phyloP scores from a whole-genome alignment of 306 rosid species.

The Adenanthera pavonina region DNA sequence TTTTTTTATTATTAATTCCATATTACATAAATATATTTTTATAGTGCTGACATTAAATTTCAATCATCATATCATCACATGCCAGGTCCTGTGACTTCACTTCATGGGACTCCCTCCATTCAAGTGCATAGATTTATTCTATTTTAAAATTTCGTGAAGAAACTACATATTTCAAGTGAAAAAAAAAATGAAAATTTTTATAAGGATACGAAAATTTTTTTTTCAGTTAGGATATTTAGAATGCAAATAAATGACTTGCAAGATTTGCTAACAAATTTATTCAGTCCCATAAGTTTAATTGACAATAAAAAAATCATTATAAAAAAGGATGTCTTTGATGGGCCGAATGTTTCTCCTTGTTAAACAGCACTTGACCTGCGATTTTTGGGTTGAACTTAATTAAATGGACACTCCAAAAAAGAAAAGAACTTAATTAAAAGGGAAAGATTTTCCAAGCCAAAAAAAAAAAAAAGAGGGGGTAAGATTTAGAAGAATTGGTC shows the following conservation, averaged over 20 bases:
- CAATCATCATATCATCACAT: slow-evolving; percentile 4
- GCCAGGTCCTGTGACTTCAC: neutral
- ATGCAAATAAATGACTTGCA: too few species aligned
- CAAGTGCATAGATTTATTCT: too few species aligned
- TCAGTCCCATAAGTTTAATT: too few species aligned
- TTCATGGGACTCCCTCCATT: neutral
- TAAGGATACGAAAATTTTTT: neutral
- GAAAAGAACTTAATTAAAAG: too few species aligned
- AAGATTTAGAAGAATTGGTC: neutral
- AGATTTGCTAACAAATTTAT: too few species aligned
- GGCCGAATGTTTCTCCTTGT: neutral
- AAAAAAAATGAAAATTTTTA: too few species aligned
- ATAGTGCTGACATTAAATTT: neutral
- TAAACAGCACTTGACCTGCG: too few species aligned
- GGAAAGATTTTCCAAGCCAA: neutral
- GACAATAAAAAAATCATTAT: too few species aligned
- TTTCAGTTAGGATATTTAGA: neutral
- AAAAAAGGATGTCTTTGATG: neutral
- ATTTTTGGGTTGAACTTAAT: neutral
- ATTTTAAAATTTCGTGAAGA: too few species aligned
- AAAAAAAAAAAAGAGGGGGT: neutral
- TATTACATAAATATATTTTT: too few species aligned
- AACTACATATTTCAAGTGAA: too few species aligned
- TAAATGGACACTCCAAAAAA: too few species aligned
- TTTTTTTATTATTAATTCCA: neutral